These are phyloP conservation scores for Fusarium marasasianum DNA, from an alignment of 2,329 filamentous ascomycete genomes.

Conservation along the genomic window DNA sequence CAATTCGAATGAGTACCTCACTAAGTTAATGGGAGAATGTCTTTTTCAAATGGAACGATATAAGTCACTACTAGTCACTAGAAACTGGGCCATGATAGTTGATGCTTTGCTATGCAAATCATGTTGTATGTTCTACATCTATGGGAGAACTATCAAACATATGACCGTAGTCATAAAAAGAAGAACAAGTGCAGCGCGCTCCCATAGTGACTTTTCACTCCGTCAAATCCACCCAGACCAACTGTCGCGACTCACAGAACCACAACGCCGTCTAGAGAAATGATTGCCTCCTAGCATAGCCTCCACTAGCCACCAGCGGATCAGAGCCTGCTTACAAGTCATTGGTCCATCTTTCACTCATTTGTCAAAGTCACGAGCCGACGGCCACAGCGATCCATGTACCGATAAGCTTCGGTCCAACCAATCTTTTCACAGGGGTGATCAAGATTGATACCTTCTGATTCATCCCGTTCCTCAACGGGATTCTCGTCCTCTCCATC, in stretches of 20 bases:
- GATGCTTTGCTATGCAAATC: background rate
- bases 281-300: too few relatives aligned
- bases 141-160: background rate
- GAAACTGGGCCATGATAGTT: background rate
- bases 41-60: background rate
- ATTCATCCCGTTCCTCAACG: background rate
- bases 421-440: background rate
- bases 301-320: fast-evolving
- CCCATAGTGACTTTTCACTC: background rate
- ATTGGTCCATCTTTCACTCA: background rate
- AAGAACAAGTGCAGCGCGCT: too few relatives aligned
- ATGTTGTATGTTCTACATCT: too few relatives aligned
- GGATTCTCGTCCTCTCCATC: background rate
- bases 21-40: background rate
- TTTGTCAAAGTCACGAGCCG: background rate
- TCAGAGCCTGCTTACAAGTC: background rate
- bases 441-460: background rate
- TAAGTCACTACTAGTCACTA: background rate
- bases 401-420: background rate
- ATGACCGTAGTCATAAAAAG: too few relatives aligned
- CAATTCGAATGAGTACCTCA: too few relatives aligned
- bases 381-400: background rate
- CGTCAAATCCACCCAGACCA: background rate
- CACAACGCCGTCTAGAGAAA: background rate
- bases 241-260: too few relatives aligned